These are phyloP conservation scores for Saccharomyces hybrid DNA, from an alignment of 1,139 yeast species.

Conservation along the genomic window DNA sequence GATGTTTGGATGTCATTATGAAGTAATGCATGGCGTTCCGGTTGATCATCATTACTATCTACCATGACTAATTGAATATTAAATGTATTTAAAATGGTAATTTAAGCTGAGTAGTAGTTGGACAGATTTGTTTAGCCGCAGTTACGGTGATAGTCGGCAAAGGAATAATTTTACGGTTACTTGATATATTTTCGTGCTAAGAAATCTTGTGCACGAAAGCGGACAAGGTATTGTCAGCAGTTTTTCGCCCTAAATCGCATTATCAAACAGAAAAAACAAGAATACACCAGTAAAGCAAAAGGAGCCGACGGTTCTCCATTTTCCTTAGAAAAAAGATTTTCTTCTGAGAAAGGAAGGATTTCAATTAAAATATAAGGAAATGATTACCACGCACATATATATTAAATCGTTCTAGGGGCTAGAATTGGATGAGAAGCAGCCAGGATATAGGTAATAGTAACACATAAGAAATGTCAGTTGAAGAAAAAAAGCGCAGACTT, in stretches of 20 bases:
- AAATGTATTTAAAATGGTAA: not conserved
- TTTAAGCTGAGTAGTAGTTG: not conserved
- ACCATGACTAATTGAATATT: not conserved
- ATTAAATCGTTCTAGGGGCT: not conserved
- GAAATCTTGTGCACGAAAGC: not conserved
- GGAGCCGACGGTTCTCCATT: slow-evolving; percentile 1
- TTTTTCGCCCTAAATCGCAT: slow-evolving; percentile 1
- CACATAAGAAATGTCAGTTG: slow-evolving; percentile 19
- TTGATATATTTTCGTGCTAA: not conserved
- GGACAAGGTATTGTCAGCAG: not conserved
- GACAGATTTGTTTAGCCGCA: not conserved
- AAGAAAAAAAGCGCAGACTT: slow-evolving; percentile 65
- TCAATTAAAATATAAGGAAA: not conserved
- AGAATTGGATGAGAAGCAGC: not conserved
- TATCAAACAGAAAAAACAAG: not conserved
- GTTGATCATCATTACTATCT: not conserved
- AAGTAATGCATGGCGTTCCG: not conserved
- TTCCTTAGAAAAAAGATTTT: not conserved
- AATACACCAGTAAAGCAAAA: not conserved
- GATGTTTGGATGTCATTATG: not conserved
- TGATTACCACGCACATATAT: not conserved
- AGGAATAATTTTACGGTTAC: not conserved
- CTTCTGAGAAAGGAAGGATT: slow-evolving; percentile 1
- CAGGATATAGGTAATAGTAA: not conserved
- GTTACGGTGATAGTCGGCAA: not conserved